Evolutionary conservation across 345 rosid genomes (phyloP).

Genomic region (Isatis tinctoria): DNA sequence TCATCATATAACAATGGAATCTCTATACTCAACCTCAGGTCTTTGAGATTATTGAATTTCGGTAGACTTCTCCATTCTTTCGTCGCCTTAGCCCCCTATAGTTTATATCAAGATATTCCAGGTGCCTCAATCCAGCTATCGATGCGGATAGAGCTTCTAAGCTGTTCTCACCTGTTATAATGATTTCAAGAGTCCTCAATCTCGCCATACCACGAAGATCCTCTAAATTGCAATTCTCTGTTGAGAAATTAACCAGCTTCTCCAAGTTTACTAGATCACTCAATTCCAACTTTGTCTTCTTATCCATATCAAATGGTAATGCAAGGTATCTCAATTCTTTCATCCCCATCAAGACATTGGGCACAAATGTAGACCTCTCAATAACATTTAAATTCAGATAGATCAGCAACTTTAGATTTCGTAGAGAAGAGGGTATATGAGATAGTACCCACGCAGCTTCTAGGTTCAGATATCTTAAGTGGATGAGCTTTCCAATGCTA

Average conservation of each 20-base stretch:
- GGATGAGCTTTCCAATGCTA: not conserved
- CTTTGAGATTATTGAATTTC: not conserved
- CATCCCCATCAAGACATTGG: not conserved
- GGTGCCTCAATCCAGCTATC: not conserved
- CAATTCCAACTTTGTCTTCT: not conserved
- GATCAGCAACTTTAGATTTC: not conserved
- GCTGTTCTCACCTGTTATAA: not conserved
- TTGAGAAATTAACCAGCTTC: not conserved
- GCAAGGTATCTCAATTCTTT: not conserved
- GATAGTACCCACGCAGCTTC: fast-evolving
- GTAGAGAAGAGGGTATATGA: not conserved
- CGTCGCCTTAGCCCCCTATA: not conserved
- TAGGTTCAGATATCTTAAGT: too few species aligned
- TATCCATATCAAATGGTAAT: not conserved
- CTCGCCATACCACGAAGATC: not conserved
- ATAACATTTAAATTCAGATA: too few species aligned
- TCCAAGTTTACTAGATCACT: not conserved
- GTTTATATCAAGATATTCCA: not conserved
- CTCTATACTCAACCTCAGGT: not conserved
- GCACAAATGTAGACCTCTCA: not conserved
- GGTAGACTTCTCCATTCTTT: not conserved
- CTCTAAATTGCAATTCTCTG: not conserved
- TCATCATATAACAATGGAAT: not conserved
- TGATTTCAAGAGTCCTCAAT: not conserved
- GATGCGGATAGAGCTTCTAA: not conserved